Evolutionary conservation across 805 yeast species (phyloP).

Genomic region (Yarrowia sp.): DNA sequence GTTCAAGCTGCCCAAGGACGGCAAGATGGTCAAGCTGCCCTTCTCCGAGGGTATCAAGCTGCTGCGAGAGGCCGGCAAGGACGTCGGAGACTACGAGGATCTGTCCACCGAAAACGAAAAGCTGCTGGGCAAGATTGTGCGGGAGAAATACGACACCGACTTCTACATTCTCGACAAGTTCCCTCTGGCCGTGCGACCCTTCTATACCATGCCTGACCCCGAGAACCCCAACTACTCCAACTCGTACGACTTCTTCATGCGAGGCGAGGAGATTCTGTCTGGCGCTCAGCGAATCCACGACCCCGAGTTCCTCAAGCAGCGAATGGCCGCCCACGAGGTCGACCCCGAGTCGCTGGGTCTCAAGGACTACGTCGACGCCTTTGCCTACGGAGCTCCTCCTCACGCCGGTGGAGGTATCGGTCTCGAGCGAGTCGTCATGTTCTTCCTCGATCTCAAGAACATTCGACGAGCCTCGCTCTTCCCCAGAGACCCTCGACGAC

Average conservation of each 20-base stretch:
- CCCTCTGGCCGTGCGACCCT: constrained; percentile 96
- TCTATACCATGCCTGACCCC: constrained; percentile 99
- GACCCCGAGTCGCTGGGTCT: constrained; percentile 83
- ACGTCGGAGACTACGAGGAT: constrained; percentile 79
- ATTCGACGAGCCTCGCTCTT: constrained; percentile 97
- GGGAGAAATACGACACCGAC: constrained; percentile 95
- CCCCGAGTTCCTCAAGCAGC: constrained; percentile 76
- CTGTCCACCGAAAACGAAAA: constrained; percentile 94
- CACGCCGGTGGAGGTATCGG: constrained; percentile 99
- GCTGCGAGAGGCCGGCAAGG: constrained; percentile 86
- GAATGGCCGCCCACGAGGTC: constrained; percentile 84
- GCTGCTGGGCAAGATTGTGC: constrained; percentile 85
- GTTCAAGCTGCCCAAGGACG: constrained; percentile 90
- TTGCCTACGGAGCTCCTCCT: constrained; percentile 94
- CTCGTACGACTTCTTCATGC: constrained; percentile 99
- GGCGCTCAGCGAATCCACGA: constrained; percentile 99
- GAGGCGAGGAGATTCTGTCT: constrained; percentile 99
- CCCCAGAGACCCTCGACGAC: constrained; percentile 98
- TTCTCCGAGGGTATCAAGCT: constrained; percentile 90
- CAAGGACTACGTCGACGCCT: constrained; percentile 90
- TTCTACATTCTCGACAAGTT: constrained; percentile 97
- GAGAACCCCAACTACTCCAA: constrained; percentile 91
- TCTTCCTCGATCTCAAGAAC: constrained; percentile 94
- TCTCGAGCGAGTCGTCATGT: constrained; percentile 97
- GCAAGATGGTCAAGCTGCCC: constrained; percentile 88